Conservation (phyloP, 306 rosid species). For the Senna tora region DNA sequence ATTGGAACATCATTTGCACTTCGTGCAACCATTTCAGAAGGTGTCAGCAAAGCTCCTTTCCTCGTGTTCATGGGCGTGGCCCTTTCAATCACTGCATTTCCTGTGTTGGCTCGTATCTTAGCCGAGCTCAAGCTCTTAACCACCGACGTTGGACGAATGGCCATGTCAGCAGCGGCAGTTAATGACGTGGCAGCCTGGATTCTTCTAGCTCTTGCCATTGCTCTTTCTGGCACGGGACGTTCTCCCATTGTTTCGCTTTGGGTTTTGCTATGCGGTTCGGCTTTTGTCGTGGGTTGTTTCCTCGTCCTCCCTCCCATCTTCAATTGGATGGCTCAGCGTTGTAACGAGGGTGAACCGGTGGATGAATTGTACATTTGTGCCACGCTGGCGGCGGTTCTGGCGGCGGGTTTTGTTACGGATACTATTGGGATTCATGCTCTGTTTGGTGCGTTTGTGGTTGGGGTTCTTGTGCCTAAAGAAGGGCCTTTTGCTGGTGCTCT, state of each 20-base stretch:
- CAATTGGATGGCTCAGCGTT: conserved; percentile 54
- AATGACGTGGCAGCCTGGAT: conserved; percentile 84
- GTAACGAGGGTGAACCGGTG: conserved; percentile 61
- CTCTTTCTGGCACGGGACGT: conserved; percentile 50
- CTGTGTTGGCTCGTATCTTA: conserved; percentile 72
- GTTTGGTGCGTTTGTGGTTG: conserved; percentile 75
- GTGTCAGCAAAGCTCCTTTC: conserved; percentile 54
- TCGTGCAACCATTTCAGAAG: conserved; percentile 54
- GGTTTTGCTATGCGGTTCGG: conserved; percentile 56
- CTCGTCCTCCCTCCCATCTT: conserved; percentile 45
- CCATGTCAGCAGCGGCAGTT: conserved; percentile 83
- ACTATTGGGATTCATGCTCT: conserved; percentile 73
- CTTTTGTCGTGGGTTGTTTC: conserved; percentile 39
- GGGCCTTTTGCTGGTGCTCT: conserved; percentile 60
- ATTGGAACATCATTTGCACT: conserved; percentile 66
- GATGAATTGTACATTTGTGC: conserved; percentile 55
- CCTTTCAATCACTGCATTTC: conserved; percentile 77
- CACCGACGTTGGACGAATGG: conserved; percentile 64
- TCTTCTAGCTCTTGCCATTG: conserved; percentile 71
- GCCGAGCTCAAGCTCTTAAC: conserved; percentile 75
- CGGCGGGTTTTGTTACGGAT: conserved; percentile 68
- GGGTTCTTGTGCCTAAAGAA: conserved; percentile 60
- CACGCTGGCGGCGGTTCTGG: conserved; percentile 55
- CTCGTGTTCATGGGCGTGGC: conserved; percentile 78
- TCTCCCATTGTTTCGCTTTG: conserved; percentile 58